Conservation (phyloP, 805 yeast genomes). For the Candida caryicola region DNA sequence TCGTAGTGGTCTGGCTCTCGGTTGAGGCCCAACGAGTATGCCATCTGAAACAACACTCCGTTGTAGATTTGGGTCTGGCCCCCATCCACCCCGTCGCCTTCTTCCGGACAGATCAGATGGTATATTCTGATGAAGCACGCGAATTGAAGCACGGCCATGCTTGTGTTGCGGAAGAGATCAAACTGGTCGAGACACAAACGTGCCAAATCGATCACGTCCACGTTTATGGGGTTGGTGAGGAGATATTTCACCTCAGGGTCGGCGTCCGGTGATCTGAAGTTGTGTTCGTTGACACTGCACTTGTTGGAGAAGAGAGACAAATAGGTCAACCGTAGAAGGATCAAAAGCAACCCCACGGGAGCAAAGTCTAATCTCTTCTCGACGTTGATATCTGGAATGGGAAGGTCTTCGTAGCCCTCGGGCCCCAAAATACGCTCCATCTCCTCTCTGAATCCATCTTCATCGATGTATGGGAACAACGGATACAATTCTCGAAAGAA, state of each 20-base stretch:
- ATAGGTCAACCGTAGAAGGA: slow-evolving; percentile 33
- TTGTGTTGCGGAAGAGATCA: slow-evolving; percentile 40
- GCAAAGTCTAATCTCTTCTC: slow-evolving; percentile 34
- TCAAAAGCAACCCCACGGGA: slow-evolving; percentile 29
- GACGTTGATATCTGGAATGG: slow-evolving; percentile 22
- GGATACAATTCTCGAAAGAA: slow-evolving; percentile 19
- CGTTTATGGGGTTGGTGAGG: slow-evolving; percentile 20
- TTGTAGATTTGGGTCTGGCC: slow-evolving; percentile 52
- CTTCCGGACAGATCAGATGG: slow-evolving; percentile 57
- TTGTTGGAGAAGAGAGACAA: slow-evolving; percentile 38
- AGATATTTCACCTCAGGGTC: slow-evolving; percentile 19
- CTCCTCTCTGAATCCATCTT: slow-evolving; percentile 14
- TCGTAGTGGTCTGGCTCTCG: slow-evolving; percentile 46
- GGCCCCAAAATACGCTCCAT: slow-evolving; percentile 19
- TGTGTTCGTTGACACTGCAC: slow-evolving; percentile 25
- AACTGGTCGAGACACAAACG: slow-evolving; percentile 36
- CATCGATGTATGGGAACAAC: slow-evolving; percentile 20
- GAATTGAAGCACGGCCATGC: slow-evolving; percentile 56
- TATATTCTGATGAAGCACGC: slow-evolving; percentile 56
- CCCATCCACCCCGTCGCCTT: slow-evolving; percentile 57
- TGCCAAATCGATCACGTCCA: slow-evolving; percentile 23
- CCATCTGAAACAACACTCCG: slow-evolving; percentile 38
- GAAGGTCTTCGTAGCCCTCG: slow-evolving; percentile 18
- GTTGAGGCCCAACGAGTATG: slow-evolving; percentile 46
- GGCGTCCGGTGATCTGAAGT: slow-evolving; percentile 24